Conservation (phyloP, 164 flowering plant species). For the Annona cherimola region DNA sequence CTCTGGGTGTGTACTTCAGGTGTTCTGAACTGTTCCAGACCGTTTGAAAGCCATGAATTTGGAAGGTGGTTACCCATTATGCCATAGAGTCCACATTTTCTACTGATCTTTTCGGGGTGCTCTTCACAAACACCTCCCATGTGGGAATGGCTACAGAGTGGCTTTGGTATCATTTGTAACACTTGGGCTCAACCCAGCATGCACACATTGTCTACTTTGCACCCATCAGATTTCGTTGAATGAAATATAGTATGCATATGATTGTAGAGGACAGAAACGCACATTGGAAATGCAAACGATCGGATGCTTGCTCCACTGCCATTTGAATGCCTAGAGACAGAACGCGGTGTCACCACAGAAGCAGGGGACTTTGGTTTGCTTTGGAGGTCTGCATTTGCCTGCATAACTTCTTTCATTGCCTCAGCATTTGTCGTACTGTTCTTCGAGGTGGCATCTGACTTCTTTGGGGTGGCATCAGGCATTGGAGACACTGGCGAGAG, state of each 20-base stretch:
- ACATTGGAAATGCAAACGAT: slow-evolving; percentile 64
- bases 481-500: not conserved
- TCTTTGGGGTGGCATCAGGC: not conserved
- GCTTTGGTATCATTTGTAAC: no score
- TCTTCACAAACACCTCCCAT: not conserved
- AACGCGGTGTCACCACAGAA: not conserved
- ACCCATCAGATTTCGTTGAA: no score
- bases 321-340: slow-evolving; percentile 35
- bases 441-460: not conserved
- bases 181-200: no score
- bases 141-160: no score
- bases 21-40: no score
- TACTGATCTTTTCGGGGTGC: not conserved
- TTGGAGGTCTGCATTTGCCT: slow-evolving; percentile 5
- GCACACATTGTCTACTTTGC: no score
- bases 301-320: slow-evolving; percentile 30
- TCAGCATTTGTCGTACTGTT: slow-evolving; percentile 15
- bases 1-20: not conserved
- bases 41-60: not conserved
- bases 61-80: not conserved
- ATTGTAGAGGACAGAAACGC: not conserved
- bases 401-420: slow-evolving; percentile 16
- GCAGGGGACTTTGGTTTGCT: not conserved
- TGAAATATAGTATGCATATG: not conserved
- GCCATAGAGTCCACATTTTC: no score